Evolutionary conservation across 352 stramenopile genomes (phyloP), one percentile per base, ranked within the genome.

Genomic region (Globisporangium nodosum): DNA sequence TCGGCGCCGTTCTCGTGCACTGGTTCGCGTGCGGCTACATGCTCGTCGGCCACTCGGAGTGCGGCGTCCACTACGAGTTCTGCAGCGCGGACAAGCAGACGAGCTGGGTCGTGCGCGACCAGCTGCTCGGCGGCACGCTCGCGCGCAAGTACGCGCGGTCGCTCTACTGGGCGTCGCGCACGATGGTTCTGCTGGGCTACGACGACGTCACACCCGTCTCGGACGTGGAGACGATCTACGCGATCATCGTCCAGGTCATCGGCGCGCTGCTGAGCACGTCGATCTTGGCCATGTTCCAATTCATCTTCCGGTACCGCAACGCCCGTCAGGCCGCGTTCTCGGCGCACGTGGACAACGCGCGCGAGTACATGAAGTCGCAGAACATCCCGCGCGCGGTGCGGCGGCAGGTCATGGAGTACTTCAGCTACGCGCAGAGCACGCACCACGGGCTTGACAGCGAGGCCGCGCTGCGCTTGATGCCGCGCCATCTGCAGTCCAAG

Each of bases 21-120:
- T 88, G 72, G 64, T 56, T 78, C 16, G 79, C 79, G 1, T 90
- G 78, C 30, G 78, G 73, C 0, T 93, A 91, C 63, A 87, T 93
- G 69, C 53, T 88, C 48, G 63, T 90, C 24, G 81, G 73, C 0
- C 78, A 91, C 43, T 47, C 66, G 0, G 59, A 77, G 30, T 93
- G 83, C 46, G 83, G 83, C 0, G 40, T 87, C 4, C 60, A 74
- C 21, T 59, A 87, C 3, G 75, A 82, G 43, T 50, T 71, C 7
- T 93, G 83, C 33, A 52, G 72, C 27, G 31, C 63, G 3, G 40
- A 66, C 5, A 58, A 78, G 1, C 71, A 86, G 37, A 78, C 80
- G 8, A 88, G 73, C 40, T 89, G 81, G 81, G 75, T 74, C 9
- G 71, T 87, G 9, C 68, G 70, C 13, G 81, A 89, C 52, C 63